phyloP scores from a whole-genome alignment of 208 protist genomes.

The Crithidia bombi region DNA sequence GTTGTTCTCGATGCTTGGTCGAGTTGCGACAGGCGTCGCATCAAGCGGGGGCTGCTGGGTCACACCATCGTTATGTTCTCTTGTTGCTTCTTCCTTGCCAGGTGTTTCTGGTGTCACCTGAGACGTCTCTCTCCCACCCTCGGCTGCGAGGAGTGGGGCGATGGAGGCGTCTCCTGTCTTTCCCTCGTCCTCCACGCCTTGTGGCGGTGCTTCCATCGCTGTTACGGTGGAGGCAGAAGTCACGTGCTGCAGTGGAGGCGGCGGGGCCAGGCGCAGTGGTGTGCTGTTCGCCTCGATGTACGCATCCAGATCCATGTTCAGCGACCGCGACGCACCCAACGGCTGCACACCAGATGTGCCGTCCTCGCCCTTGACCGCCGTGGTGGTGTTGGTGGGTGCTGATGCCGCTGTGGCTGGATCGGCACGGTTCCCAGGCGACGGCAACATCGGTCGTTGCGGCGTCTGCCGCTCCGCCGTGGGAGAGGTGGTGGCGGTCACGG shows the following conservation, averaged over 20 bases:
- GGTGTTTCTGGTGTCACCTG: too few species aligned
- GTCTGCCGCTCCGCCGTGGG: neutral
- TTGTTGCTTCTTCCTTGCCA: too few species aligned
- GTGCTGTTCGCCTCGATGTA: slow-evolving; percentile 32
- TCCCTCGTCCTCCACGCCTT: neutral
- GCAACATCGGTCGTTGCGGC: neutral
- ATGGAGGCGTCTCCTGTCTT: neutral
- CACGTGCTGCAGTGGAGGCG: neutral
- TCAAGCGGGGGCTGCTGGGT: neutral
- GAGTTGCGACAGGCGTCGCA: slow-evolving; percentile 8
- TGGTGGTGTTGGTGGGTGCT: neutral
- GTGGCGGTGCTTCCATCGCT: neutral
- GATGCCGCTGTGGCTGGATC: neutral
- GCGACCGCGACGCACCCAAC: slow-evolving; percentile 10
- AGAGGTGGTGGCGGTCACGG: slow-evolving; percentile 1
- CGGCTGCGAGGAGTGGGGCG: too few species aligned
- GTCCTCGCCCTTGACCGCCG: neutral
- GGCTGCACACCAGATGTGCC: neutral
- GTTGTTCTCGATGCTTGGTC: neutral
- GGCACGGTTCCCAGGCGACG: neutral
- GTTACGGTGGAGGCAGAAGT: neutral
- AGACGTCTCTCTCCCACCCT: too few species aligned
- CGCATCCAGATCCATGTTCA: slow-evolving; percentile 27
- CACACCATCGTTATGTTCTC: too few species aligned
- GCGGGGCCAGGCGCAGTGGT: slow-evolving; percentile 20